These are phyloP conservation scores for Monascus purpureus DNA, from an alignment of 495 filamentous ascomycete genomes.

Conservation along the genomic window DNA sequence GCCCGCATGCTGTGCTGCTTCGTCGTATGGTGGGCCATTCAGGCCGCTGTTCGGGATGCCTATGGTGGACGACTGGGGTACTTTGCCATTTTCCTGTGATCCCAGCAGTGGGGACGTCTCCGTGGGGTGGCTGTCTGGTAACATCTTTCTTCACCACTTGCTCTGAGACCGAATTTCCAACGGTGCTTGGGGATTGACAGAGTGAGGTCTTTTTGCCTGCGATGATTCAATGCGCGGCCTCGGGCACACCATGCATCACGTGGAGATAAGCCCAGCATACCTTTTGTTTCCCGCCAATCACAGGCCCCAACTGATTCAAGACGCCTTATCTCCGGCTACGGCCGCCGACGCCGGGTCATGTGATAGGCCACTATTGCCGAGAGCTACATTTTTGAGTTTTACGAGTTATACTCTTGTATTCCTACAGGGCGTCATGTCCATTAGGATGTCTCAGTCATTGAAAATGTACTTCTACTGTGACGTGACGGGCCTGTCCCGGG, in stretches of 20 bases:
- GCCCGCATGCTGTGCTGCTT: slow-evolving; percentile 1
- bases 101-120: slow-evolving; percentile 33
- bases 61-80: slow-evolving; percentile 10
- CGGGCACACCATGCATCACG: background rate
- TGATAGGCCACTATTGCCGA: too few species aligned
- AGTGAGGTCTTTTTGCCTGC: background rate
- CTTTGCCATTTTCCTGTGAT: slow-evolving; percentile 11
- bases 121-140: slow-evolving; percentile 12
- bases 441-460: too few species aligned
- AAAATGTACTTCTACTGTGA: too few species aligned
- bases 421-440: too few species aligned
- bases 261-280: background rate
- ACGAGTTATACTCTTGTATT: too few species aligned
- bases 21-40: slow-evolving; percentile 8
- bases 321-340: background rate
- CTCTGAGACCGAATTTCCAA: background rate
- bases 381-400: too few species aligned
- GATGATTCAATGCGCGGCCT: background rate
- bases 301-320: too few species aligned
- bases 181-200: background rate
- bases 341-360: too few species aligned
- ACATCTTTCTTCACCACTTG: slow-evolving; percentile 14
- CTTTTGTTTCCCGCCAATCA: too few species aligned
- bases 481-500: too few species aligned
- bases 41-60: slow-evolving; percentile 9